A percentile compares a stretch with the other conserved stretches of the same genome.
Conservation (phyloP, 345 rosid genomes). For the Arabis alpina region DNA sequence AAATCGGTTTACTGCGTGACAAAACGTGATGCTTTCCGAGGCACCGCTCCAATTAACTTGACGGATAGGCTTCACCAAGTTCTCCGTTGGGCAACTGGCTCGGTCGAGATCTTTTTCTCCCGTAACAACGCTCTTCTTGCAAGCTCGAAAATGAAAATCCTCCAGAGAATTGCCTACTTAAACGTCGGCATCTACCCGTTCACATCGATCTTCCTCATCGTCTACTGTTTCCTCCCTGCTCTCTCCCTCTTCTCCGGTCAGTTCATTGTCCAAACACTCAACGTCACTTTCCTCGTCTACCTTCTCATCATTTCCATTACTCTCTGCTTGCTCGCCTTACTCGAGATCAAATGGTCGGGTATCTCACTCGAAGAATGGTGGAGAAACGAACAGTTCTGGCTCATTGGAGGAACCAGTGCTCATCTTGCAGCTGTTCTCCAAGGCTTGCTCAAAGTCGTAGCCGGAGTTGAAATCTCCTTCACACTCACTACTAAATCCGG, state of each 20-base stretch:
- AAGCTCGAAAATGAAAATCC: conserved; percentile 81
- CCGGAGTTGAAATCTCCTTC: conserved; percentile 94
- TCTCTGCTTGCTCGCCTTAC: conserved; percentile 77
- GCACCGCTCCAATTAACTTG: conserved; percentile 95
- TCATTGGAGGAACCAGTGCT: conserved; percentile 96
- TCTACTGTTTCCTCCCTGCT: conserved; percentile 97
- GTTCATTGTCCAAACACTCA: conserved; percentile 83
- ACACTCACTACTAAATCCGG: conserved; percentile 85
- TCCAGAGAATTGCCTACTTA: conserved; percentile 91
- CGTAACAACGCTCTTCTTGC: conserved; percentile 93
- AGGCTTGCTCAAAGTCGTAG: conserved; percentile 84
- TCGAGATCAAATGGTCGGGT: conserved; percentile 98
- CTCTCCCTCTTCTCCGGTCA: conserved; percentile 96
- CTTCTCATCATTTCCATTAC: conserved; percentile 79
- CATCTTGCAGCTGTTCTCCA: conserved; percentile 97
- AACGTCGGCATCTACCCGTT: conserved; percentile 98
- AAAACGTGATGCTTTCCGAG: conserved; percentile 94
- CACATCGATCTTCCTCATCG: conserved; percentile 90
- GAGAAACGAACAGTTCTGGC: conserved; percentile 99
- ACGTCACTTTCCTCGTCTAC: conserved; percentile 85
- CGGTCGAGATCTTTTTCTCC: conserved; percentile 96
- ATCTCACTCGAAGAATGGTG: conserved; percentile 94
- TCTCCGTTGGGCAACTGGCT: conserved; percentile 98
- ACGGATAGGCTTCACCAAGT: conserved; percentile 99
- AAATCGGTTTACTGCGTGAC: conserved; percentile 97